These are phyloP conservation scores for Gossypium stocksii DNA, from an alignment of 345 rosid genomes.

Conservation along the genomic window DNA sequence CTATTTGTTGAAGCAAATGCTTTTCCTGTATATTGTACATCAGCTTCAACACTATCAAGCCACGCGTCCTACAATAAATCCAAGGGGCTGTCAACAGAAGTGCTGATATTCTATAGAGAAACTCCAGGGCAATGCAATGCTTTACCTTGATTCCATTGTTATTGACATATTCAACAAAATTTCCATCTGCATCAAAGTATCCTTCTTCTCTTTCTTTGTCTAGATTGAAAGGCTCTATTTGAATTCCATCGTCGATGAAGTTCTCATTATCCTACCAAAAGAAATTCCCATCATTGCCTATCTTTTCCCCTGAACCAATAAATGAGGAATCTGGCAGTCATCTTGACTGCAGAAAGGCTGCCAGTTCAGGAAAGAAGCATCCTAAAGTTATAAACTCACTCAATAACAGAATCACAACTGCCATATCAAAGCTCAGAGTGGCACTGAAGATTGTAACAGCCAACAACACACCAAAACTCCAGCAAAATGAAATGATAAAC, in stretches of 20 bases:
- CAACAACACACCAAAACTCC: background rate
- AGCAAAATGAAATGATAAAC: background rate
- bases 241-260: constrained; percentile 84
- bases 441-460: background rate
- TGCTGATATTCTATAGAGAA: background rate
- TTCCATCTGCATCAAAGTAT: constrained; percentile 84
- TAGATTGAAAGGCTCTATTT: constrained; percentile 88
- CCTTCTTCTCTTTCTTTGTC: constrained; percentile 94
- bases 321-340: constrained; percentile 16
- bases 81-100: constrained; percentile 17
- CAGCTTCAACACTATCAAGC: constrained; percentile 76
- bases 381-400: constrained; percentile 5
- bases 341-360: constrained; percentile 11
- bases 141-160: constrained; percentile 74
- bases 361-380: constrained; percentile 16
- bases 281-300: constrained; percentile 27
- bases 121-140: background rate
- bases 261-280: constrained; percentile 62
- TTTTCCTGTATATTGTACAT: constrained; percentile 44
- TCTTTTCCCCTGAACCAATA: constrained; percentile 17
- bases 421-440: background rate
- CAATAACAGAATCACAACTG: background rate
- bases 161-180: constrained; percentile 79
- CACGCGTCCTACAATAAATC: constrained; percentile 79
- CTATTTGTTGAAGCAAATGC: constrained; percentile 21